Conservation (phyloP, 331 rosid species). For the Cucumis variabilis region DNA sequence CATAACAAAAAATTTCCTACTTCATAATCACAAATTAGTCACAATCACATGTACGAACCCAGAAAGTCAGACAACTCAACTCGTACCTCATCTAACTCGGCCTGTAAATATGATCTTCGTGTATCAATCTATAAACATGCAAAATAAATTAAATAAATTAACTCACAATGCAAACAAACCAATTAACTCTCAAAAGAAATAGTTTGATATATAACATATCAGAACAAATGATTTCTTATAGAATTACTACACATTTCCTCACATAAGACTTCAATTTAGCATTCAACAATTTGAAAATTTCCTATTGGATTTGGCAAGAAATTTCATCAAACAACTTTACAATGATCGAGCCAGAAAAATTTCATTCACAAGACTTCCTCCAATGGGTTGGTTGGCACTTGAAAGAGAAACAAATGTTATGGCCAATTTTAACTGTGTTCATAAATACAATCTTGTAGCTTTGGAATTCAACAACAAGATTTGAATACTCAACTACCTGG, state of each 20-base stretch:
- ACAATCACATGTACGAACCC: too few species aligned
- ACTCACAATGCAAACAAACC: too few species aligned
- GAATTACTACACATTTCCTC: slow-evolving; percentile 66
- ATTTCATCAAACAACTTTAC: slow-evolving; percentile 57
- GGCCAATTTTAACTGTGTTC: slow-evolving; percentile 43
- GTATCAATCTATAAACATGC: too few species aligned
- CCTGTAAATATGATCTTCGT: too few species aligned
- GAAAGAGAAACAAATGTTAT: slow-evolving; percentile 67
- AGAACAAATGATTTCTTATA: slow-evolving; percentile 90
- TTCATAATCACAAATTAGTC: too few species aligned
- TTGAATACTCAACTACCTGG: slow-evolving; percentile 59
- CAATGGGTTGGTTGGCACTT: slow-evolving; percentile 90
- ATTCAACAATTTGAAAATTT: slow-evolving; percentile 65
- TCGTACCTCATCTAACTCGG: too few species aligned
- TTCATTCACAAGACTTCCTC: slow-evolving; percentile 65
- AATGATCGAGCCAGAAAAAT: slow-evolving; percentile 71
- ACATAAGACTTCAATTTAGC: slow-evolving; percentile 46
- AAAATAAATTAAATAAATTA: too few species aligned
- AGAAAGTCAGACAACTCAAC: too few species aligned
- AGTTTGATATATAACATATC: too few species aligned
- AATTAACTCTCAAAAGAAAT: too few species aligned
- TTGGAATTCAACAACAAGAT: slow-evolving; percentile 57
- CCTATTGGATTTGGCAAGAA: slow-evolving; percentile 49
- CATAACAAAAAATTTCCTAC: too few species aligned
- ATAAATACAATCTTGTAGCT: slow-evolving; percentile 67